Percentiles rank a stretch among this genome's conserved stretches.
Conservation (phyloP, 2,329 filamentous ascomycete species). For the Shiraia bambusicola region DNA sequence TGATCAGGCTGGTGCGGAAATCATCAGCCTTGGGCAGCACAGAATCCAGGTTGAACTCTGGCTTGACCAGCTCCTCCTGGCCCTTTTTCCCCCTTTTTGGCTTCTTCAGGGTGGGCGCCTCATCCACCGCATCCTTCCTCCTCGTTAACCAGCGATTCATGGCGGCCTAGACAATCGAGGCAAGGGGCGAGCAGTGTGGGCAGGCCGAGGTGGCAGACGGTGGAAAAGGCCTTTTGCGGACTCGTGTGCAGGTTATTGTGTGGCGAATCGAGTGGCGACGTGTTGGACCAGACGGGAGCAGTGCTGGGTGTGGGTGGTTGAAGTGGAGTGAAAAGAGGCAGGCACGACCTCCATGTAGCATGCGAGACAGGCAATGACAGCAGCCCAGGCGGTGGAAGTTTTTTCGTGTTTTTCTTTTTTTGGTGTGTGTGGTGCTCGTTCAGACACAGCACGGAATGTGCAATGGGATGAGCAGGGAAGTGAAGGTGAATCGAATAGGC, state of each 20-base stretch:
- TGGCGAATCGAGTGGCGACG: conserved; percentile 3
- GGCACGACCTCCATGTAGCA: conserved; percentile 33
- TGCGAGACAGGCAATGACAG: conserved; percentile 6
- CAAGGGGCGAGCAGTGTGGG: conserved; percentile 6
- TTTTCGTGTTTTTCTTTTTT: conserved; percentile 2
- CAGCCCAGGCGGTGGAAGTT: conserved; percentile 3
- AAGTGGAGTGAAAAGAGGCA: conserved; percentile 15
- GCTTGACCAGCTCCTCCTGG: conserved; percentile 56
- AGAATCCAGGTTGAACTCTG: conserved; percentile 69
- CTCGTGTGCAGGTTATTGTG: too few species aligned
- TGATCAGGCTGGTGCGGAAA: conserved; percentile 91
- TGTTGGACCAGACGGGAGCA: conserved; percentile 3
- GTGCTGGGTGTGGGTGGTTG: conserved; percentile 6
- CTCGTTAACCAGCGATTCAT: conserved; percentile 80
- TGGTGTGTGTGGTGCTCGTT: too few species aligned
- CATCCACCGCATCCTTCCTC: conserved; percentile 58
- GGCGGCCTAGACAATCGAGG: conserved; percentile 29
- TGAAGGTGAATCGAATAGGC: conserved; percentile 1
- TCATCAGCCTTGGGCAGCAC: conserved; percentile 82
- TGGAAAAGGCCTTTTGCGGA: too few species aligned
- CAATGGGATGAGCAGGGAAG: not conserved
- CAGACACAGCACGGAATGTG: too few species aligned
- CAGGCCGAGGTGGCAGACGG: not conserved
- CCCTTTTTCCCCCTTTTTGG: conserved; percentile 54
- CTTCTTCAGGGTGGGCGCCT: conserved; percentile 32